Evolutionary conservation across 2,329 filamentous ascomycete species (phyloP), one percentile per base, ranked within the genome.

Genomic region (Colletotrichum aenigma): DNA sequence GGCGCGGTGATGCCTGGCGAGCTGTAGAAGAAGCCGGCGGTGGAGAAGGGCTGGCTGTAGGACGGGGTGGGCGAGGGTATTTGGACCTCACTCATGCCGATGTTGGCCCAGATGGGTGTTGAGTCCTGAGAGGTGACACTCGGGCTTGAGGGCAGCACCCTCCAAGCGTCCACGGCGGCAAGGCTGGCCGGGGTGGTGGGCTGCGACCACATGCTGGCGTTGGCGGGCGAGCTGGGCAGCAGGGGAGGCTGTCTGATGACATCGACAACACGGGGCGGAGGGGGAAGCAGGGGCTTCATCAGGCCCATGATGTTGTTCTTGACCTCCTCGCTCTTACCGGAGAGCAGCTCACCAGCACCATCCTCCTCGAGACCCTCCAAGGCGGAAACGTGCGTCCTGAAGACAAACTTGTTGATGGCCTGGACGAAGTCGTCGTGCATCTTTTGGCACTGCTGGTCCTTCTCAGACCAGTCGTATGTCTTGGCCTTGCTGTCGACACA

Each of bases 331-430:
- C 95, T 96, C 87, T 95, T 95, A 79, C 96, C 96, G 82, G 94
- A 94, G 76, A 98, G 92, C 79, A 99, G 90, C 88, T 99, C 97
- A 78, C 97, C 97, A 64, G 94, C 95, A 77, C 97, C 97, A 81
- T 98, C 96, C 87, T 98, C 97, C 88, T 99, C 97, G 78, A 98
- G 90, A 73, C 97, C 97, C 87, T 99, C 97, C 70, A 99, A 91
- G 61, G 96, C 97, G 77, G 94, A 93, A 78, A 95, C 96, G 81
- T 95, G 93, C 18, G 96, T 96, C 82, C 96, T 94, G 87, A 94
- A 99, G 82, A 99, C 96, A 82, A 97, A 99, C 86, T 94, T 96
- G 92, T 99, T 99, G 88, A 96, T 93, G 79, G 96, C 95, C 87
- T 98, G 96, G 78, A 98, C 91, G 82, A 98, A 98, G 82, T 98